Evolutionary conservation across 129 eudicot genomes (phyloP), one percentile per base, ranked within the genome.

Genomic region (Artemisia tridentata): DNA sequence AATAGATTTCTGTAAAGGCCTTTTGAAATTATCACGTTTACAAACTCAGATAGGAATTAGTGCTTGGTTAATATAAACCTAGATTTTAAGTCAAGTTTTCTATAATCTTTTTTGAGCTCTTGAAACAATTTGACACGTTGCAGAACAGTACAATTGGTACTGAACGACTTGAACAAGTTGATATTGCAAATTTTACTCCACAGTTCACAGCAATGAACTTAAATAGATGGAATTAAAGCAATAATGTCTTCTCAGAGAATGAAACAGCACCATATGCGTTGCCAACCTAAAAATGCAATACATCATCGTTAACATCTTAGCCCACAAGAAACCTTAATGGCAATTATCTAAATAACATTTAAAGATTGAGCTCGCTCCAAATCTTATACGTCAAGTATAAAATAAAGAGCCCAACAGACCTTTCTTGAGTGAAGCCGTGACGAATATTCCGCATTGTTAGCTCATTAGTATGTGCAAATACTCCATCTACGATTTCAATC

Each of bases 391-490:
- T 85, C 80, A 83, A 76, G 29, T 21, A 54, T 17, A 63, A 13
- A 78, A 78, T 62, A 68, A 78, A 77, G 62, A 72, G 75, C 85
- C 78, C 70, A 80, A 89, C 96, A 84, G 96, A 89, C 92, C 92
- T 89, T 81, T 84, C 88, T 86, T 82, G 85, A 71, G 56, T 67
- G 88, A 84, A 68, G 86, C 84, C 88, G 81, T 84, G 86, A 84
- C 70, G 78, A 79, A 80, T 81, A 75, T 82, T 86, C 88, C 90
- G 88, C 92, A 86, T 86, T 84, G 84, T 85, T 88, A 88, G 86
- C 95, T 81, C 90, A 82, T 86, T 86, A 89, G 86, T 82, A 89
- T 89, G 85, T 87, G 91, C 86, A 88, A 83, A 85, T 72, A 88
- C 80, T 79, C 91, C 92, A 89, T 86, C 90, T 84, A 89, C 90